Evolutionary conservation across 2,329 filamentous ascomycete genomes (phyloP).

Genomic region (Xylariaceae sp.): DNA sequence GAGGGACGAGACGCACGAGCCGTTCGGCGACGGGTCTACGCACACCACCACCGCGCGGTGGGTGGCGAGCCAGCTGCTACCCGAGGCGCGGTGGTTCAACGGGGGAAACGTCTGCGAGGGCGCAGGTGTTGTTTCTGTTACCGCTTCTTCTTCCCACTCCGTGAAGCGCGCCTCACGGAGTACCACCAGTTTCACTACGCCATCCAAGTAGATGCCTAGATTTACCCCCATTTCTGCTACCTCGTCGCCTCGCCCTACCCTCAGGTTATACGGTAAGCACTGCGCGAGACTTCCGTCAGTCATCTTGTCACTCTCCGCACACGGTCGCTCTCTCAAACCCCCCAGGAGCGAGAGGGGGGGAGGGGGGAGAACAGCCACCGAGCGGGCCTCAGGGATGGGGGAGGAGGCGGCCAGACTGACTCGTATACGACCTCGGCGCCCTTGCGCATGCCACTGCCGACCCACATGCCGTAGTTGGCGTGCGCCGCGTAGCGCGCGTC

Average conservation of each 20-base stretch:
- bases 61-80: slow-evolving; percentile 46
- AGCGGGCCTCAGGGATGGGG: not conserved
- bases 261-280: slow-evolving; percentile 3
- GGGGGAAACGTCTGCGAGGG: slow-evolving; percentile 38
- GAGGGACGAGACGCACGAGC: slow-evolving; percentile 37
- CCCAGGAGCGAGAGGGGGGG: no score
- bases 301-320: slow-evolving; percentile 2
- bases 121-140: no score
- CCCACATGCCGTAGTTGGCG: slow-evolving; percentile 10
- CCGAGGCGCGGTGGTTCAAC: slow-evolving; percentile 41
- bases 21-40: slow-evolving; percentile 48
- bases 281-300: no score
- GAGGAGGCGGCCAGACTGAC: slow-evolving; percentile 4
- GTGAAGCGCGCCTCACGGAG: no score
- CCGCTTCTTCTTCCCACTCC: no score
- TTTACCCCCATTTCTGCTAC: no score
- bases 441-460: slow-evolving; percentile 10
- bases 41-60: slow-evolving; percentile 55
- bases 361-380: no score
- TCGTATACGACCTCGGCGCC: slow-evolving; percentile 12
- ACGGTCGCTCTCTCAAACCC: not conserved
- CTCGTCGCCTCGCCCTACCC: no score
- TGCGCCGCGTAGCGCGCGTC: slow-evolving; percentile 5
- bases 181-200: no score
- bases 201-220: no score